These are phyloP conservation scores for Aegilops longissima DNA, from an alignment of 176 grass and related monocot species.

Conservation along the genomic window DNA sequence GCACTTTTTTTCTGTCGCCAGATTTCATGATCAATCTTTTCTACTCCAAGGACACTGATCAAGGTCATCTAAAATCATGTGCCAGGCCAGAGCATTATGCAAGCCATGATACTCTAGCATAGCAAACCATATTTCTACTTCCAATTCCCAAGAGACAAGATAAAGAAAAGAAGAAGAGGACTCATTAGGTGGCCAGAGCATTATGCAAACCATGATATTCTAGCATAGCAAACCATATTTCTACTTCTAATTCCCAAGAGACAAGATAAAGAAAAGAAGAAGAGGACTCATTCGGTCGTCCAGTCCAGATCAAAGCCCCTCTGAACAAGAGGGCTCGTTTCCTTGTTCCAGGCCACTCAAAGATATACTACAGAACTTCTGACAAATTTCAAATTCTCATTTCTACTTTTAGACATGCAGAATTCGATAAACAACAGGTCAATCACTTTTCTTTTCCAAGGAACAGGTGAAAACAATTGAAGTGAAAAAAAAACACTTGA, in stretches of 20 bases:
- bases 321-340: neutral
- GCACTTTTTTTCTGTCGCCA: neutral
- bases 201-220: neutral
- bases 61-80: neutral
- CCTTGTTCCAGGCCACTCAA: neutral
- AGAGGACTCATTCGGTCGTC: neutral
- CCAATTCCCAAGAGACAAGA: neutral
- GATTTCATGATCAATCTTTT: neutral
- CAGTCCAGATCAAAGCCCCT: conserved; percentile 18
- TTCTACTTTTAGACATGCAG: neutral
- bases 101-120: neutral
- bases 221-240: neutral
- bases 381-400: neutral
- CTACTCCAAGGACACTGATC: neutral
- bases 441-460: neutral
- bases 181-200: neutral
- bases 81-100: neutral
- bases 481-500: neutral
- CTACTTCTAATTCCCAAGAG: neutral
- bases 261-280: neutral
- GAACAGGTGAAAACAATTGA: neutral
- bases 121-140: neutral
- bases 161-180: too few relatives aligned
- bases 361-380: neutral
- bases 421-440: neutral